Base-by-base conservation (phyloP, 1,284 basidiomycete genomes). In the Bondarzewia mesenterica region DNA sequence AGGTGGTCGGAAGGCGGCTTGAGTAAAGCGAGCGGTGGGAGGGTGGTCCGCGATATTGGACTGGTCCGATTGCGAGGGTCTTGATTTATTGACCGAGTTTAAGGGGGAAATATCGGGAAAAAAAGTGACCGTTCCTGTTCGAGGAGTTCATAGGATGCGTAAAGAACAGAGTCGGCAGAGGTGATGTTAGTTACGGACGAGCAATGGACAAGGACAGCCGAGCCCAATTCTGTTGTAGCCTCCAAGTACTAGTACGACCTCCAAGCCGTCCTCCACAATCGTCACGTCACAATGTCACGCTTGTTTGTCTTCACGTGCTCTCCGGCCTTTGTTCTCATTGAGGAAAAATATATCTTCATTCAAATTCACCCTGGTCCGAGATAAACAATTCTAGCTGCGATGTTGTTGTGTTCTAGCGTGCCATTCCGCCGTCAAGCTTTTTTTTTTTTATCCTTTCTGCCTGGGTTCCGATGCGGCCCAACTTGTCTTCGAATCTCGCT, bases 1-100 rank as follows among this genome's bases (percentile, higher is more conserved):
- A 23, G 54, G 54, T 22, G 54, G 40, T 12, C 54, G 54, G 45
- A 35, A 37, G 51, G 29, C 5, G 27, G 39, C 7, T 48, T 46
- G 47, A 53, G 38, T 43, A 40, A 45, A 54, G 26, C 51, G 36
- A 29, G 32, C 42, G 15, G 27, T n/a, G 20, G 38, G 10, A 32
- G 29, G 29, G 12, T 32, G 29, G 29, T 32, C 29, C n/a, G n/a
- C n/a, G 29, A 37, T 40, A 18, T 32, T 15, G 32, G 21, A 42
- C n/a, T 40, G 46, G 42, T 38, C 14, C n/a, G n/a, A n/a, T 25
- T 35, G 45, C 37, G 47, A 45, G 21, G 27, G 21, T 5, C 52
- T 46, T 18, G 49, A 22, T 20, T 42, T 41, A 6, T 23, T 41
- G 7, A 14, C 14, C 16, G 15, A 14, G 23, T 41, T 41, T 20